Conservation (phyloP, 768 basidiomycete genomes). For the Tulasnella sp. region DNA sequence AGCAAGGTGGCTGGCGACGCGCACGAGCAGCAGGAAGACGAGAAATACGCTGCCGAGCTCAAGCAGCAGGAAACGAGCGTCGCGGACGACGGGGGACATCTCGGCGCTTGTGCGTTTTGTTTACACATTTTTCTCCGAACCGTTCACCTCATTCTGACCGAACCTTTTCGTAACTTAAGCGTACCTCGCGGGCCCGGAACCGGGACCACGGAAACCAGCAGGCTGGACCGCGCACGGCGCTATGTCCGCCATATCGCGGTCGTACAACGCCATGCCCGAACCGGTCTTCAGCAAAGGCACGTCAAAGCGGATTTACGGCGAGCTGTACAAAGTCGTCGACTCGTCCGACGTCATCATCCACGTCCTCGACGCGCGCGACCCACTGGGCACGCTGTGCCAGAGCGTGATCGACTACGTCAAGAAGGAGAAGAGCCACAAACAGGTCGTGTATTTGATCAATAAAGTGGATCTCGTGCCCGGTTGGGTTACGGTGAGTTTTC, state of each 20-base stretch:
- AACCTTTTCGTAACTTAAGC: background rate
- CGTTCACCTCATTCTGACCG: background rate
- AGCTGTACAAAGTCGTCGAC: constrained; percentile 98
- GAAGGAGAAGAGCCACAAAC: constrained; percentile 97
- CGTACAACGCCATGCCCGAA: constrained; percentile 34
- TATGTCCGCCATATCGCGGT: background rate
- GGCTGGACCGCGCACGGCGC: constrained; percentile 6
- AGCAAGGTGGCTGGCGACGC: constrained; percentile 18
- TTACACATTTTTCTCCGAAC: background rate
- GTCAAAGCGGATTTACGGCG: constrained; percentile 90
- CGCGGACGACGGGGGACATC: background rate
- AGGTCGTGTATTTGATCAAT: constrained; percentile 92
- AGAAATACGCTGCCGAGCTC: background rate
- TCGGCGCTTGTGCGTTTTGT: background rate
- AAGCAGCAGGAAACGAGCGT: background rate
- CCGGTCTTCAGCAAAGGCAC: constrained; percentile 95
- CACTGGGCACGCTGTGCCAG: constrained; percentile 88
- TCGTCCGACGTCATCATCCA: constrained; percentile 96
- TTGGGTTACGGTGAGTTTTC: constrained; percentile 81
- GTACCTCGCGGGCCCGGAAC: background rate
- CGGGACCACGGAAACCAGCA: background rate
- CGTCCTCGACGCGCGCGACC: constrained; percentile 90
- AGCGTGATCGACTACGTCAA: constrained; percentile 84
- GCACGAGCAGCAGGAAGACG: constrained; percentile 6
- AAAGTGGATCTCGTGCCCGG: constrained; percentile 98